Base-by-base conservation (phyloP, 257 asterid genomes). In the Salvia miltiorrhiza region DNA sequence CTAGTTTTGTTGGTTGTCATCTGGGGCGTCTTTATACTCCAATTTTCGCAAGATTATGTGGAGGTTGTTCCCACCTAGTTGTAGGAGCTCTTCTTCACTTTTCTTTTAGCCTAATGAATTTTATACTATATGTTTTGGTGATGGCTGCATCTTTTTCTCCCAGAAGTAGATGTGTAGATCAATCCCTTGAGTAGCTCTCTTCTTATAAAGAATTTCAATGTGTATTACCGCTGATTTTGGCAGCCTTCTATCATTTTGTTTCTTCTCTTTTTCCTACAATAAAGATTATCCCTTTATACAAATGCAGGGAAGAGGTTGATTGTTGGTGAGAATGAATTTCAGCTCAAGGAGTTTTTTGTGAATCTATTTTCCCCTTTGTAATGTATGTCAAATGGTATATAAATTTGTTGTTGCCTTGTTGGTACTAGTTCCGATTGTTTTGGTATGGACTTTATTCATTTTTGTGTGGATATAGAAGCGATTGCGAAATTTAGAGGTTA, bases 41-140 rank as follows among this genome's bases (percentile, higher is more conserved):
- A 74, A 75, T 78, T 67, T 19, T 74, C 85, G 6, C 84, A 79
- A 23, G 65, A 53, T 73, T 56, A 74, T 60, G 73, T 56, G 7
- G 85, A 70, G 79, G 71, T 83, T 79, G 90, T 84, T 65, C 98
- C 98, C 9, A 93, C 98, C 20, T 93, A 70, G 85, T 63, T 77
- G 62, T 67, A 65, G 26, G 45, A 54, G 66, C 50, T 68, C 30
- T 6, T 47, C 35, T 26, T 49, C 65, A 7, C 28, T 21, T 43
- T 61, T 7, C 23, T 50, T 71, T 47, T 69, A 37, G 63, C 20
- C 45, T 62, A 43, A n/a, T 43, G 35, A 67, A 56, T 40, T 62
- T n/a, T n/a, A n/a, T n/a, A n/a, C 16, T 32, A 55, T 33, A 56
- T 77, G 75, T 47, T 76, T 39, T 35, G 41, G 71, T 76, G 43